These are phyloP conservation scores for Leptographium lundbergii DNA, from an alignment of 2,329 filamentous ascomycete species.

Conservation along the genomic window DNA sequence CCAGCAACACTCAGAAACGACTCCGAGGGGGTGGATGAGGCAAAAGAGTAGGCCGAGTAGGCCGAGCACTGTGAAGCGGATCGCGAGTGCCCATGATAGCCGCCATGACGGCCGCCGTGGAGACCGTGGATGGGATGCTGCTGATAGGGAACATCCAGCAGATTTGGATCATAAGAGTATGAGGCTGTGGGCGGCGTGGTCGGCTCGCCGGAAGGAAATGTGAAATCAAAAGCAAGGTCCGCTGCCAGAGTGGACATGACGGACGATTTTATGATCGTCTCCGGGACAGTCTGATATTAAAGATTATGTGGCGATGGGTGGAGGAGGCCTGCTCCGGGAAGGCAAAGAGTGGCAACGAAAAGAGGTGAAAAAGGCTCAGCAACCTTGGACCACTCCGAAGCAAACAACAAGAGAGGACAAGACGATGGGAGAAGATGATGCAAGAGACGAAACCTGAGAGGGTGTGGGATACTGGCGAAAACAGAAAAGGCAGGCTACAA, in stretches of 20 bases:
- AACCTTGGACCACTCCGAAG: neutral
- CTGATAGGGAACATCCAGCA: constrained; percentile 42
- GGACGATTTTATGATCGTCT: neutral
- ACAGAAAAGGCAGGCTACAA: neutral
- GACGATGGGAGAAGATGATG: neutral
- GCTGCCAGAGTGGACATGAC: constrained; percentile 40
- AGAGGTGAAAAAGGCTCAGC: constrained; percentile 5
- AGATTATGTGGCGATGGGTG: constrained; percentile 14
- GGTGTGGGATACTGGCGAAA: neutral
- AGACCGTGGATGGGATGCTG: constrained; percentile 6
- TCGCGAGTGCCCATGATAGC: constrained; percentile 38
- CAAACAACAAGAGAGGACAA: constrained; percentile 2
- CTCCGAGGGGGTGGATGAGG: constrained; percentile 48
- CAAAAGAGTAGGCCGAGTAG: constrained; percentile 40
- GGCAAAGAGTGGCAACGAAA: constrained; percentile 12
- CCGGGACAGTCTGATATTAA: constrained; percentile 8
- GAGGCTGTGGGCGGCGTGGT: constrained; percentile 29
- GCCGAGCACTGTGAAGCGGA: constrained; percentile 53
- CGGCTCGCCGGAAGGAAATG: constrained; percentile 40
- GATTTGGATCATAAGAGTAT: constrained; percentile 42
- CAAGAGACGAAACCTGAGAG: neutral
- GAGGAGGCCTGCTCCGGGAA: constrained; percentile 15
- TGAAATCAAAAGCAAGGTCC: constrained; percentile 50
- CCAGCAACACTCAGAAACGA: constrained; percentile 33
- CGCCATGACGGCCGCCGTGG: neutral